phyloP scores from a whole-genome alignment of 2,329 filamentous ascomycete species.

The Penicillium sp. region DNA sequence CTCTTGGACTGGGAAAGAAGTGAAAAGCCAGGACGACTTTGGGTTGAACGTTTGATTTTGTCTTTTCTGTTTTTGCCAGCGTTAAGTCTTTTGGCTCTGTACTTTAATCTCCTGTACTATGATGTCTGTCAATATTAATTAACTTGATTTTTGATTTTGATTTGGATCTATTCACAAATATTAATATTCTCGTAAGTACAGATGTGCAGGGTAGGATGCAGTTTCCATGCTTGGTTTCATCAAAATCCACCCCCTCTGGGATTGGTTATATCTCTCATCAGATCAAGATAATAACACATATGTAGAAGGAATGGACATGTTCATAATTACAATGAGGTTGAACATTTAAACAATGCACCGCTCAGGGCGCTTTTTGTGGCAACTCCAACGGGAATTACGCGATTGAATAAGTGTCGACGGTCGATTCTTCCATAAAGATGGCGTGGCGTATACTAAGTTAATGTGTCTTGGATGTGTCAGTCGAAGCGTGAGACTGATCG shows the following conservation, averaged over 20 bases:
- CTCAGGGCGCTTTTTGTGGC: not conserved
- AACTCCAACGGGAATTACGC: not conserved
- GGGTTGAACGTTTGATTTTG: not conserved
- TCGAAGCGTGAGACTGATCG: conserved; percentile 3
- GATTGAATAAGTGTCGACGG: not conserved
- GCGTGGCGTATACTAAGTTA: not conserved
- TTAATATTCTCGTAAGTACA: conserved; percentile 9
- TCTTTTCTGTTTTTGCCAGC: not conserved
- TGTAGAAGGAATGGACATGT: not conserved
- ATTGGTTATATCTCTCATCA: not conserved
- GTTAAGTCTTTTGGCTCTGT: not conserved
- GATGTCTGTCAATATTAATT: not conserved
- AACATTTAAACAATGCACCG: not conserved
- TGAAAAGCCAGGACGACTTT: conserved; percentile 21
- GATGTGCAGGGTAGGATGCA: not conserved
- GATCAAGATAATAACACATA: not conserved
- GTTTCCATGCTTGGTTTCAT: conserved; percentile 4
- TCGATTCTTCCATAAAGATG: not conserved
- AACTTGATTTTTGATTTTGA: not conserved
- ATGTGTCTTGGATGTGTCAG: conserved; percentile 8
- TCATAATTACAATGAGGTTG: conserved; percentile 10
- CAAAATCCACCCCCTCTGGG: not conserved
- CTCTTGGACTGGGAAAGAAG: conserved; percentile 47
- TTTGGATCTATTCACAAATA: conserved; percentile 9
- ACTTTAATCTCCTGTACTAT: not conserved